Percentiles rank a stretch among this genome's conserved stretches.
These are phyloP conservation scores for Penicillium crustosum DNA, from an alignment of 2,329 filamentous ascomycete genomes.

Conservation along the genomic window DNA sequence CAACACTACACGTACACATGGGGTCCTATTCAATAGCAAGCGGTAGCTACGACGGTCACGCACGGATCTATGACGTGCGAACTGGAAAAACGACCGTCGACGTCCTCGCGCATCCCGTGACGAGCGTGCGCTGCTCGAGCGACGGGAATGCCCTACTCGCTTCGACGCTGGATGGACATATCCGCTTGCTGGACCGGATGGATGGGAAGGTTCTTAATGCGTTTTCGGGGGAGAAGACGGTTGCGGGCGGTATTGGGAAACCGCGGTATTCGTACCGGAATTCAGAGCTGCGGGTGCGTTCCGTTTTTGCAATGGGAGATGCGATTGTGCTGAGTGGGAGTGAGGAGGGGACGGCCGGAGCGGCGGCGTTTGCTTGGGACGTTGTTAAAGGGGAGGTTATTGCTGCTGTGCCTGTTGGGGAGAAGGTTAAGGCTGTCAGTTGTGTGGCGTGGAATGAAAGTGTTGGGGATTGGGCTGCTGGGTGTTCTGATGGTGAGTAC, in stretches of 20 bases:
- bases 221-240: conserved; percentile 56
- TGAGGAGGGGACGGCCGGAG: conserved; percentile 53
- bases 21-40: conserved; percentile 57
- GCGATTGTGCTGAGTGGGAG: conserved; percentile 77
- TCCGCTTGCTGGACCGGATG: conserved; percentile 78
- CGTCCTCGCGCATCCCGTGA: conserved; percentile 67
- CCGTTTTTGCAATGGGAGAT: conserved; percentile 72
- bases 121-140: conserved; percentile 67
- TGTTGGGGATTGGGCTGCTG: conserved; percentile 41
- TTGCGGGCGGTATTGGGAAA: conserved; percentile 38
- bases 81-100: conserved; percentile 71
- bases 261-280: conserved; percentile 54
- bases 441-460: conserved; percentile 49
- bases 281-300: conserved; percentile 70
- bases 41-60: conserved; percentile 80
- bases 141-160: conserved; percentile 75
- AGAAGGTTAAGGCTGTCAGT: conserved; percentile 45
- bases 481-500: conserved; percentile 43
- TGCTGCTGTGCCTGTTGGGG: conserved; percentile 55
- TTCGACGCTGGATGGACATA: conserved; percentile 70
- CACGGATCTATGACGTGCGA: conserved; percentile 78
- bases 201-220: conserved; percentile 71
- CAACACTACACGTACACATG: conserved; percentile 41
- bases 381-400: conserved; percentile 69
- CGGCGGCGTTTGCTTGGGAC: conserved; percentile 68